Base-by-base conservation (phyloP, 345 rosid species). In the Salix koriyanagi region DNA sequence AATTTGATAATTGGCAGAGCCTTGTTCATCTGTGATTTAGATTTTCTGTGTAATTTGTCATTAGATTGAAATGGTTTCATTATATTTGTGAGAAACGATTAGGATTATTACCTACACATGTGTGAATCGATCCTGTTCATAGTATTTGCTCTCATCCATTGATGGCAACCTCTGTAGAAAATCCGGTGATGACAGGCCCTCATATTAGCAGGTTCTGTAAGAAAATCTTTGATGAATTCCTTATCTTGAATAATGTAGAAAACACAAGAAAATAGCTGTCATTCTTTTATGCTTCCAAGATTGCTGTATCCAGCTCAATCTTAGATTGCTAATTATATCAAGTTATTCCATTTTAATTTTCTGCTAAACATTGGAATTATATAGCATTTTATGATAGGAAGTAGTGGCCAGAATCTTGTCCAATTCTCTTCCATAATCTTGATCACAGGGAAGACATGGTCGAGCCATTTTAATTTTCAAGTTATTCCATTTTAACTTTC, bases 391-490 rank as follows among this genome's bases (percentile, higher is more conserved):
- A 71, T 68, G 50, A 8, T 30, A 19, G 74, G 64, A 52, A 30
- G 18, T 28, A 61, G 16, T 65, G 16, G 23, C 21, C 28, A 28
- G 73, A 52, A 42, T 37, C 5, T 56, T 34, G 67, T 68, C 7
- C 41, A 67, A 68, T 12, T 60, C 11, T 50, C 34, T 71, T 77
- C 18, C 18, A 36, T 66, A 10, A 41, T 42, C 56, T 58, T 72
- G 50, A 46, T 61, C 10, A 23, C 37, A 79, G 78, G 78, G 82
- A 75, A 79, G 82, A 79, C 46, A 69, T 34, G 75, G 82, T 11
- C 36, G 82, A 75, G 82, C 78, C 10, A 74, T 79, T 75, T 70
- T 79, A 30, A 0, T 30, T 30, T 30, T 30, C 32, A 30, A 30
- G 32, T 30, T 30, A 30, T 30, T 30, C 18, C 0, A 26, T 50